These are phyloP conservation scores for Cavenderia fasciculata DNA, from an alignment of 78 protist species.

Conservation along the genomic window DNA sequence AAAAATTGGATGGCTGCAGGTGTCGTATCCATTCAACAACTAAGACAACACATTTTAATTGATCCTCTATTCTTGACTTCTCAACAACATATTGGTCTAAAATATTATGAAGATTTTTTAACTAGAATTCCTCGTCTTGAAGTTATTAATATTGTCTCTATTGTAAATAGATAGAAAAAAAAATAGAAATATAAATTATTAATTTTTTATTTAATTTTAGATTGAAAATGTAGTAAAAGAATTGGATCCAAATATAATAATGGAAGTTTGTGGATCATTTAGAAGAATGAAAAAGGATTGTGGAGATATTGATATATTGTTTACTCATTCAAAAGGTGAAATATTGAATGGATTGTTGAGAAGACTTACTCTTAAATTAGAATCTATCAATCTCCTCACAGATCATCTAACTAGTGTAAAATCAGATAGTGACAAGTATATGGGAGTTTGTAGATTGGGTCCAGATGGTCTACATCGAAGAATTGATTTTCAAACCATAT, in stretches of 20 bases:
- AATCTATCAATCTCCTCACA: neutral
- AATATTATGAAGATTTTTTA: slow-evolving; percentile 59
- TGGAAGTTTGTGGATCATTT: slow-evolving; percentile 27
- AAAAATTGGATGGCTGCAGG: slow-evolving; percentile 19
- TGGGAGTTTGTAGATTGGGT: slow-evolving; percentile 46
- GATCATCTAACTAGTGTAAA: slow-evolving; percentile 3
- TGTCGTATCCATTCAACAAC: slow-evolving; percentile 19
- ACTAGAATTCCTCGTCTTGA: slow-evolving; percentile 58
- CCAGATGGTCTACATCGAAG: slow-evolving; percentile 20
- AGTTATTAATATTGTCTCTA: slow-evolving; percentile 6
- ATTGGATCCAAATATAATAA: neutral
- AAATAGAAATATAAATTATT: neutral
- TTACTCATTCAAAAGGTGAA: slow-evolving; percentile 38
- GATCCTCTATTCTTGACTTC: slow-evolving; percentile 7
- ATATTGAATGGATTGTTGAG: neutral
- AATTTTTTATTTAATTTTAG: neutral
- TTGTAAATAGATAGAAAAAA: neutral
- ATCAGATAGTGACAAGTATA: slow-evolving; percentile 30
- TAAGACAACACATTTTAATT: slow-evolving; percentile 17
- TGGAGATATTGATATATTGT: slow-evolving; percentile 53
- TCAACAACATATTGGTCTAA: slow-evolving; percentile 65
- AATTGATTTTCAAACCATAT: slow-evolving; percentile 33
- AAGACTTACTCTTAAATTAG: neutral
- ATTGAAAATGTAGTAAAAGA: neutral
- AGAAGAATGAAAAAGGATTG: slow-evolving; percentile 22